phyloP scores from a whole-genome alignment of 345 rosid species.

The Gossypioides kirkii region DNA sequence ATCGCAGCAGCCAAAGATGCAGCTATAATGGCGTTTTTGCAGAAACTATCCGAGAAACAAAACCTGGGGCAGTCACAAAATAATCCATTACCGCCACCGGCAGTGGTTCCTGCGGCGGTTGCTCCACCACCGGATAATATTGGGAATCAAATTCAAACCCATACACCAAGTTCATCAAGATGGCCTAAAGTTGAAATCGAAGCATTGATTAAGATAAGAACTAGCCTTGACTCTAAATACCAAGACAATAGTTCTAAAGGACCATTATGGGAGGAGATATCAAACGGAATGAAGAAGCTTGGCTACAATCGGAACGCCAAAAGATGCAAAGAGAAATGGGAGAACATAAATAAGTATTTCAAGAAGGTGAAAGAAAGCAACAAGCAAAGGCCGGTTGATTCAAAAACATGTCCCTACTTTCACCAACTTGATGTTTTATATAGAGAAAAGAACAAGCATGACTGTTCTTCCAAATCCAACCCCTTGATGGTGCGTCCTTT shows the following conservation, averaged over 20 bases:
- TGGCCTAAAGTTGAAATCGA: conserved; percentile 53
- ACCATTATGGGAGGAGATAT: conserved; percentile 71
- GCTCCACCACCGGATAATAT: conserved; percentile 17
- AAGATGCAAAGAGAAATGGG: conserved; percentile 85
- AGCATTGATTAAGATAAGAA: conserved; percentile 44
- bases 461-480: neutral
- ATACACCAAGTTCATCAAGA: conserved; percentile 34
- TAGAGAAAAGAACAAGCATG: neutral
- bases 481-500: neutral
- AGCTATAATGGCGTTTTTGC: conserved; percentile 67
- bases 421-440: neutral
- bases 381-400: conserved; percentile 67
- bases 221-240: conserved; percentile 37
- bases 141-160: conserved; percentile 23
- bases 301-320: conserved; percentile 68
- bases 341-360: conserved; percentile 76
- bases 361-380: conserved; percentile 78
- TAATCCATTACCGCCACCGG: neutral
- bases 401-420: conserved; percentile 29
- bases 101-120: conserved; percentile 4
- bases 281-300: conserved; percentile 50
- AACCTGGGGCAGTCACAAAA: conserved; percentile 7
- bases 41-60: conserved; percentile 53
- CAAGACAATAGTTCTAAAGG: conserved; percentile 63
- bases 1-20: conserved; percentile 66